Evolutionary conservation across 2,329 filamentous ascomycete species (phyloP).

Genomic region (Grosmannia serpens): DNA sequence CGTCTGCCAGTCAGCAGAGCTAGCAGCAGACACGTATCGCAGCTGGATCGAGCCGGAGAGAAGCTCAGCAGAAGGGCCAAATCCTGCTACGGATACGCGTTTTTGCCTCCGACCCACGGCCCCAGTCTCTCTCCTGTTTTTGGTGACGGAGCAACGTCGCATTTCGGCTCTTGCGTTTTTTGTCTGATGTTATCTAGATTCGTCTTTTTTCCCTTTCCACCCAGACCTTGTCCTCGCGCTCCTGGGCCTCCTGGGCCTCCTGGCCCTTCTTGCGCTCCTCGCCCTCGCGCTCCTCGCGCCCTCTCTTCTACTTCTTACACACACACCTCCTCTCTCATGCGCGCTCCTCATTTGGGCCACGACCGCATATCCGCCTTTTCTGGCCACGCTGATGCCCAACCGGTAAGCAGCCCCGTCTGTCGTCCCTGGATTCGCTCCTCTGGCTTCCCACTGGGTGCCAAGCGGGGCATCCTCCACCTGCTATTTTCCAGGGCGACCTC

Average conservation of each 20-base stretch:
- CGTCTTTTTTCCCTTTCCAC: neutral
- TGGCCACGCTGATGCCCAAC: constrained; percentile 12
- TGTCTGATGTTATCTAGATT: neutral
- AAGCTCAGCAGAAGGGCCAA: no score
- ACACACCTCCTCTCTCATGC: neutral
- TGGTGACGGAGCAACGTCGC: neutral
- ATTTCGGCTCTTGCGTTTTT: neutral
- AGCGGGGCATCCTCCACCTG: neutral
- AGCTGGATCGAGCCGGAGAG: no score
- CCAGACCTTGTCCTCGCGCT: no score
- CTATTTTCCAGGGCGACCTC: constrained; percentile 5
- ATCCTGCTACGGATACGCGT: no score
- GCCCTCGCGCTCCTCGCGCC: no score
- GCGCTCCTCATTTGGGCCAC: neutral
- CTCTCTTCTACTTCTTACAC: neutral
- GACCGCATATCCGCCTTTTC: neutral
- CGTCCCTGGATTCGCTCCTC: neutral
- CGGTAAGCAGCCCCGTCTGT: neutral
- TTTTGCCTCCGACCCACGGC: neutral
- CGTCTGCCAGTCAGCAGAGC: no score
- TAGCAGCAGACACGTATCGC: neutral
- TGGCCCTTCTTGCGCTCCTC: no score
- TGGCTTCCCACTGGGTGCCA: neutral
- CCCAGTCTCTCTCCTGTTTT: neutral
- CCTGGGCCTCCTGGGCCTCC: no score